phyloP scores from a whole-genome alignment of 2,329 filamentous ascomycete genomes.

The Conoideocrella luteorostrata region DNA sequence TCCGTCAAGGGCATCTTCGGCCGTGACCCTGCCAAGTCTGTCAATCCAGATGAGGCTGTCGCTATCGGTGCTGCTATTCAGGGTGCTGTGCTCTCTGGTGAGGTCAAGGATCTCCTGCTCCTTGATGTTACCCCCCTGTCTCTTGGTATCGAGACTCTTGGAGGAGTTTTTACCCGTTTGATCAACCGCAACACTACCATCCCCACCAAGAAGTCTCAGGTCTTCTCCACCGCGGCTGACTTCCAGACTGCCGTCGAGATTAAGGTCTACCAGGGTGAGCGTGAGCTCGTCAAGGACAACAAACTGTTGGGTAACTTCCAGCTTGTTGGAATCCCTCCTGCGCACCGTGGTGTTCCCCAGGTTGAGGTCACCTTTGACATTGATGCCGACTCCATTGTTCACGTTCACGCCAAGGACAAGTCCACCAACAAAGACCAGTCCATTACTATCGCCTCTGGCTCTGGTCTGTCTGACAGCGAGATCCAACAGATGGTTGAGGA shows the following conservation, averaged over 20 bases:
- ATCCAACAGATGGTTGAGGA: constrained; percentile 98
- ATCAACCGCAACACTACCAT: constrained; percentile 99
- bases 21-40: constrained; percentile 92
- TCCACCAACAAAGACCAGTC: constrained; percentile 99
- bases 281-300: constrained; percentile 98
- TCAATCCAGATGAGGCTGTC: constrained; percentile 97
- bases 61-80: constrained; percentile 96
- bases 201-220: constrained; percentile 97
- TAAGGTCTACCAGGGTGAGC: constrained; percentile 99
- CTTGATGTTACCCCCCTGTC: constrained; percentile 94
- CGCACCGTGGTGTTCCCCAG: constrained; percentile 92
- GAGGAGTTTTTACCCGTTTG: constrained; percentile 93
- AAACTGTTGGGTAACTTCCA: constrained; percentile 99
- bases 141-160: constrained; percentile 96
- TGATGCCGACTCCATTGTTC: constrained; percentile 94
- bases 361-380: constrained; percentile 99
- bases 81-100: constrained; percentile 91
- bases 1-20: constrained; percentile 96
- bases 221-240: constrained; percentile 95
- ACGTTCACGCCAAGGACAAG: constrained; percentile 98
- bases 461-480: constrained; percentile 88
- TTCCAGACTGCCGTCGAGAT: constrained; percentile 99
- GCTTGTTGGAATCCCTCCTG: constrained; percentile 92
- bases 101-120: constrained; percentile 91
- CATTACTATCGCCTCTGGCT: constrained; percentile 97